Percentiles rank a stretch among this genome's conserved stretches.
Evolutionary conservation across 2,329 filamentous ascomycete species (phyloP).

Genomic region (Pseudogymnoascus sp.): DNA sequence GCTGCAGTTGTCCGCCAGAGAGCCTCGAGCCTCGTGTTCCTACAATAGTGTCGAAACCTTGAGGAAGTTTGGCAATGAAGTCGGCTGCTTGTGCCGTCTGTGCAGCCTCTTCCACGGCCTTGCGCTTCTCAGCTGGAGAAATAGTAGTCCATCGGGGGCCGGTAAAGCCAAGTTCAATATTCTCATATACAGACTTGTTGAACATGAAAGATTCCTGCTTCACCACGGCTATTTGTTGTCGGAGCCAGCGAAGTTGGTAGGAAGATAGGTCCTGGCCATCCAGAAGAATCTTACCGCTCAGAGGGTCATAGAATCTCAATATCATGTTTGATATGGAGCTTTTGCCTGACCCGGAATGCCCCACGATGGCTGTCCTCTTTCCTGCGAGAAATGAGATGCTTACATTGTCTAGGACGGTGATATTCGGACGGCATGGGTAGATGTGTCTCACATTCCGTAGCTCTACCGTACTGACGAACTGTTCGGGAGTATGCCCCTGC

Average conservation of each 20-base stretch:
- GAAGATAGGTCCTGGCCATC: conserved; percentile 30
- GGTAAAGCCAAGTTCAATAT: conserved; percentile 41
- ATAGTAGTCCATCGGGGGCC: conserved; percentile 11
- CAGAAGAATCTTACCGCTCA: conserved; percentile 28
- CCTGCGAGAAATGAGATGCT: conserved; percentile 12
- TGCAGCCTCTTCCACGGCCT: conserved; percentile 36
- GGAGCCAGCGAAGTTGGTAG: conserved; percentile 25
- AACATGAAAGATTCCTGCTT: conserved; percentile 20
- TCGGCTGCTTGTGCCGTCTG: conserved; percentile 43
- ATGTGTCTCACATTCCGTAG: conserved; percentile 30
- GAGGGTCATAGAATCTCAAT: conserved; percentile 34
- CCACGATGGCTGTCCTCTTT: conserved; percentile 20
- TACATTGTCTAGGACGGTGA: conserved; percentile 27
- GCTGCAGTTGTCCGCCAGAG: conserved; percentile 57
- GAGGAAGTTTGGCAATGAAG: conserved; percentile 42
- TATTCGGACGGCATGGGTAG: conserved; percentile 28
- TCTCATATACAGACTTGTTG: conserved; percentile 33
- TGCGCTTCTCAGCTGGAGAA: not conserved
- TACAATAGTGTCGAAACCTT: conserved; percentile 46
- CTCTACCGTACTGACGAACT: conserved; percentile 24
- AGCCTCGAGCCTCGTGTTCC: conserved; percentile 63
- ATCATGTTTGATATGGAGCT: conserved; percentile 31
- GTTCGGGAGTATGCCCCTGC: conserved; percentile 24
- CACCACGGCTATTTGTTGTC: conserved; percentile 20
- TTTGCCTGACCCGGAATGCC: conserved; percentile 32